These are phyloP conservation scores for Pseudofabraea citricarpa DNA, from an alignment of 2,329 filamentous ascomycete genomes.

Conservation along the genomic window DNA sequence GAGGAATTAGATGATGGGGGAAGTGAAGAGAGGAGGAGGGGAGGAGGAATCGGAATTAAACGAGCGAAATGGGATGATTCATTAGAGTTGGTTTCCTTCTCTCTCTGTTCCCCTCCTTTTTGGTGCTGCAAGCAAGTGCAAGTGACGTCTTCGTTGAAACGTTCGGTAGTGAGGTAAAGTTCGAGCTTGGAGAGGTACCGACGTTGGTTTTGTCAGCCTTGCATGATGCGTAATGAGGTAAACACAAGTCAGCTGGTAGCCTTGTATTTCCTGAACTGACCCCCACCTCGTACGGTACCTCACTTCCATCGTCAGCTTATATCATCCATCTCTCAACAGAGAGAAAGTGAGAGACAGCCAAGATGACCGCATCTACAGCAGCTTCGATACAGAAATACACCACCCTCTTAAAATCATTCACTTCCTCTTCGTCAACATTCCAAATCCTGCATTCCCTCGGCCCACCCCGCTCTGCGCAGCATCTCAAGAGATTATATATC, in stretches of 20 bases:
- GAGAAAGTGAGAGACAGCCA: background rate
- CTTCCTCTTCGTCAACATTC: slow-evolving; percentile 20
- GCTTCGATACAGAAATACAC: background rate
- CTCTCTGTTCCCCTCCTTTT: too few species aligned
- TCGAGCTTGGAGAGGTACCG: background rate
- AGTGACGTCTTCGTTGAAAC: too few species aligned
- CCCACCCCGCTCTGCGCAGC: slow-evolving; percentile 8
- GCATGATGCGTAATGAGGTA: background rate
- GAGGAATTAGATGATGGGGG: background rate
- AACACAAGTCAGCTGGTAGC: too few species aligned
- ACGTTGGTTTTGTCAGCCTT: background rate
- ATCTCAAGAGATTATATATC: slow-evolving; percentile 42
- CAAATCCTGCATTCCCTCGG: slow-evolving; percentile 19
- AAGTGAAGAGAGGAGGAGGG: background rate
- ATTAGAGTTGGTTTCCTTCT: too few species aligned
- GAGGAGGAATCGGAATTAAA: background rate
- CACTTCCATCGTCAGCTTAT: too few species aligned
- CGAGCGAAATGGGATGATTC: too few species aligned
- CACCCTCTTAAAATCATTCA: slow-evolving; percentile 12
- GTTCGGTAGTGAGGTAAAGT: background rate
- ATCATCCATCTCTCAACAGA: background rate
- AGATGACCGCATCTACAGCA: too few species aligned
- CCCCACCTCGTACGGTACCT: too few species aligned
- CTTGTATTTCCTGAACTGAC: too few species aligned
- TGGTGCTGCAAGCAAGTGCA: too few species aligned